Base-by-base conservation (phyloP, 164 flowering plant genomes). In the Pachysandra terminalis region DNA sequence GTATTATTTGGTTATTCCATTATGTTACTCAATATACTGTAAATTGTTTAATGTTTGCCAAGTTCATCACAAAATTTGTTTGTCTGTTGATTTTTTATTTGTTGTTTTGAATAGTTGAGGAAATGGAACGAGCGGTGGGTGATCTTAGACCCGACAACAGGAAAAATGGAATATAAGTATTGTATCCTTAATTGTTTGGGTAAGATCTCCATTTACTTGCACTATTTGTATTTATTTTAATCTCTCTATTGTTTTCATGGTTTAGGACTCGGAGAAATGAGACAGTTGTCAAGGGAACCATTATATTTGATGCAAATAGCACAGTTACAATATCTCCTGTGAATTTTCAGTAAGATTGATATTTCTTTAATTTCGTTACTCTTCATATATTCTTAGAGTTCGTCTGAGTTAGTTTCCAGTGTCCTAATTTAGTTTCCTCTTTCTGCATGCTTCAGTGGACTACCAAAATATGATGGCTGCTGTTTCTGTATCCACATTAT, bases 121-220 rank as follows among this genome's bases (percentile, higher is more conserved):
- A 93, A 96, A 81, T 96, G 99, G 98, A 96, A 96, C 17, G 98
- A 96, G 74, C 81, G 99, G 35, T 96, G 99, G 99, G 80, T 92
- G 80, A 88, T 90, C 68, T 81, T 96, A 51, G 99, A 96, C 72
- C 98, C 99, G 25, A 92, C 95, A 24, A 90, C 99, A 15, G 98
- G 98, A 55, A 90, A 84, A 82, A 90, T 96, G 97, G 99, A 96
- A 80, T 96, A 96, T 89, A 96, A 93, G 99, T 96, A 83, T 64
- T 84, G 59, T 40, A 25, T 37, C 59, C 13, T 27, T 3, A 1
- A n/a, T 25, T 21, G 16, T 57, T 55, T 58, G 1, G n/a, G 2
- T 12, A 32, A 68, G 19, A 23, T 14, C 63, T 61, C 19, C 27
- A 15, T 60, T 68, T 53, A 41, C 27, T 66, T 14, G 12, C 63